Conservation (phyloP, 139 green algal genomes). For the Mesostigma viride region DNA sequence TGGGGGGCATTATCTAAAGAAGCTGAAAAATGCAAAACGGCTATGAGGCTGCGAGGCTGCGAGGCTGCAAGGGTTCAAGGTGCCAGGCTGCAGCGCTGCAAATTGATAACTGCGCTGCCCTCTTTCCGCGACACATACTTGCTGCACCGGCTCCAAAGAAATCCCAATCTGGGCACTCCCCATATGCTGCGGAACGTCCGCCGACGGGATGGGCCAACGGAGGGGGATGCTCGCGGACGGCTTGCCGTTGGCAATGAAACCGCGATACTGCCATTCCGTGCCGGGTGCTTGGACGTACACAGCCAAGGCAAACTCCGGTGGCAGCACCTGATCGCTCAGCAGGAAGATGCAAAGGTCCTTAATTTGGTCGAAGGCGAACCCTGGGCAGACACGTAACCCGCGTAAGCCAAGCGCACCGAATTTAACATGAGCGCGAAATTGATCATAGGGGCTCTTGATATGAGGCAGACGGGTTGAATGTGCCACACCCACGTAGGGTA, state of each 20-base stretch:
- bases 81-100: too few species aligned
- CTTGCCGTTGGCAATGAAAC: slow-evolving; percentile 23
- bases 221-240: slow-evolving; percentile 30
- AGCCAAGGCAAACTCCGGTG: slow-evolving; percentile 20
- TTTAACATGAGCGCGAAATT: background rate
- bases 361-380: slow-evolving; percentile 23
- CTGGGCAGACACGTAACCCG: slow-evolving; percentile 4
- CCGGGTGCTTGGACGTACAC: slow-evolving; percentile 33
- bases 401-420: background rate
- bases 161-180: slow-evolving; percentile 33
- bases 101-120: too few species aligned
- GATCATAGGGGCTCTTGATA: background rate
- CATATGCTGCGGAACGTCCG: background rate
- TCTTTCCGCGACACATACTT: background rate
- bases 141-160: slow-evolving; percentile 30
- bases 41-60: too few species aligned
- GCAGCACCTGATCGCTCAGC: slow-evolving; percentile 12
- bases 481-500: background rate
- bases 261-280: slow-evolving; percentile 28
- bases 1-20: too few species aligned
- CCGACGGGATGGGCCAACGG: slow-evolving; percentile 18
- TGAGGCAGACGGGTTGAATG: background rate
- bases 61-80: too few species aligned
- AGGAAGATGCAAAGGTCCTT: slow-evolving; percentile 31
- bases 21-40: too few species aligned